phyloP scores from a whole-genome alignment of 2,329 filamentous ascomycete genomes.

The Arthrocladium fulminans region DNA sequence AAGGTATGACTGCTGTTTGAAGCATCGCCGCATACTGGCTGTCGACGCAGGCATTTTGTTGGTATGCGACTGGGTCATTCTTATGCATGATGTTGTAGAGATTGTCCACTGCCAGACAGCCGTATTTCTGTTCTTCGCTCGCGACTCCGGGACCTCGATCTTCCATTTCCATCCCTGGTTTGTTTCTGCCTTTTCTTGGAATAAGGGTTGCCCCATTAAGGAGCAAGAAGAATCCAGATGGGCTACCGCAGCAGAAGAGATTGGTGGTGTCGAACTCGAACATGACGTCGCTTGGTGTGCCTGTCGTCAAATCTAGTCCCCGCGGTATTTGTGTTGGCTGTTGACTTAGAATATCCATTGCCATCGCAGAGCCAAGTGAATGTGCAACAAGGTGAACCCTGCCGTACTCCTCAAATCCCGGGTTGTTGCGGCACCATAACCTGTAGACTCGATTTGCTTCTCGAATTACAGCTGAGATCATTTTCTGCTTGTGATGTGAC shows the following conservation, averaged over 20 bases:
- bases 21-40: constrained; percentile 66
- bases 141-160: constrained; percentile 56
- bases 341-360: constrained; percentile 77
- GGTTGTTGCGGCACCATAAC: constrained; percentile 90
- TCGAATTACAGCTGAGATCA: constrained; percentile 77
- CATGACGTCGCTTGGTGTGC: constrained; percentile 41
- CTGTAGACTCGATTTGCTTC: constrained; percentile 95
- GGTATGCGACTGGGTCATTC: constrained; percentile 76
- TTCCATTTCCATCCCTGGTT: constrained; percentile 61
- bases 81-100: constrained; percentile 85
- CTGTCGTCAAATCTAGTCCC: constrained; percentile 30
- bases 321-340: constrained; percentile 66
- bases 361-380: constrained; percentile 90
- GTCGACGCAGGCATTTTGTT: constrained; percentile 85
- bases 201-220: constrained; percentile 62
- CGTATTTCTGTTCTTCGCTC: constrained; percentile 72
- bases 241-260: constrained; percentile 81
- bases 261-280: constrained; percentile 92
- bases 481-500: constrained; percentile 89
- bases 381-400: constrained; percentile 89
- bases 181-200: constrained; percentile 66
- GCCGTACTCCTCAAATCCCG: constrained; percentile 69
- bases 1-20: constrained; percentile 70
- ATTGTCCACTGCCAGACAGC: constrained; percentile 89
- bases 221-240: constrained; percentile 84